phyloP scores from a whole-genome alignment of 148 eudicot species.

The Amaranthus palmeri region DNA sequence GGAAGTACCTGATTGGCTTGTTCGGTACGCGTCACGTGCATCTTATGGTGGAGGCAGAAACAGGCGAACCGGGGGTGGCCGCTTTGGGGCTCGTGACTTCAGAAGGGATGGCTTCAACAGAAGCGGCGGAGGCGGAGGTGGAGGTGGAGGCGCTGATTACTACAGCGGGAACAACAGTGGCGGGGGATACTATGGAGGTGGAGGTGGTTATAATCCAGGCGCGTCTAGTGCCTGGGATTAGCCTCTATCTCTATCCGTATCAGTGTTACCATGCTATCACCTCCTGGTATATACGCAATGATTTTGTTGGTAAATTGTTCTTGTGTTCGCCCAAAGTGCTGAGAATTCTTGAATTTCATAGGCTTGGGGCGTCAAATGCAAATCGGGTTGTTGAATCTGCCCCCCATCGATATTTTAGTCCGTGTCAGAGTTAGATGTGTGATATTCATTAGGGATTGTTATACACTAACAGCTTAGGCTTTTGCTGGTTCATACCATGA shows the following conservation, averaged over 20 bases:
- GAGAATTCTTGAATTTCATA: slow-evolving; percentile 19
- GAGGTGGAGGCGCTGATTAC: slow-evolving; percentile 29
- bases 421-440: slow-evolving; percentile 26
- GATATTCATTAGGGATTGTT: slow-evolving; percentile 33
- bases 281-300: slow-evolving; percentile 38
- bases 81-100: slow-evolving; percentile 68
- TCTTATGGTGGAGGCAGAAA: slow-evolving; percentile 51
- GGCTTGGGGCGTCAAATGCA: slow-evolving; percentile 21
- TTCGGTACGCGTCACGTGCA: slow-evolving; percentile 49
- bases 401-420: slow-evolving; percentile 16
- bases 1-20: slow-evolving; percentile 76
- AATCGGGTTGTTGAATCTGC: slow-evolving; percentile 19
- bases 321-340: slow-evolving; percentile 22
- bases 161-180: slow-evolving; percentile 40
- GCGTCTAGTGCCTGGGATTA: slow-evolving; percentile 81
- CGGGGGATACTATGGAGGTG: slow-evolving; percentile 32
- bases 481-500: slow-evolving; percentile 9
- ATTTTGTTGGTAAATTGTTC: slow-evolving; percentile 30
- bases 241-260: slow-evolving; percentile 2
- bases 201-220: slow-evolving; percentile 46
- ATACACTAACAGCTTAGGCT: slow-evolving; percentile 32
- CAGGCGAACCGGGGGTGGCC: slow-evolving; percentile 47
- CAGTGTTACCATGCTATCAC: slow-evolving; percentile 17
- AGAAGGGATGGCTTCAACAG: slow-evolving; percentile 51
- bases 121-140: background rate